Evolutionary conservation across 208 protist species (phyloP), one percentile per base, ranked within the genome.

Genomic region (Leishmania tarentolae): DNA sequence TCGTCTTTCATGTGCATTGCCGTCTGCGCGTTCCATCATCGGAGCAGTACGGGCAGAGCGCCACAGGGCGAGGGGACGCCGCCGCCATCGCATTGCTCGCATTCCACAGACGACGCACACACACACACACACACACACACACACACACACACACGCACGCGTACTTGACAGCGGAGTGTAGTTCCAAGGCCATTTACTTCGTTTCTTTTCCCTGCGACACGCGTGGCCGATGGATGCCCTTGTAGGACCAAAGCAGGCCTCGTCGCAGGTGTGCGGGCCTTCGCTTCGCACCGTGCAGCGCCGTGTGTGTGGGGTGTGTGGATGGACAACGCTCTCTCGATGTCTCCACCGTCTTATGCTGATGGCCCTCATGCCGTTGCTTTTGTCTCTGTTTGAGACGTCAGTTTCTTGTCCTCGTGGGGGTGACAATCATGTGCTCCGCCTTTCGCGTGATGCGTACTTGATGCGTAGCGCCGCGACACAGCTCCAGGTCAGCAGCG

Each of bases 341-440:
- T 3, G 5, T 44, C n/a, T 73, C 50, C 37, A 53, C 24, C 24
- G 3, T 21, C 46, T 52, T 1, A 40, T 73, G 69, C 28, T 53
- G 37, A 17, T 73, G 69, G 69, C 7, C 40, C 44, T 73, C 24
- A 37, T 72, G 66, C 6, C 8, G 69, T 44, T 73, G 8, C 9
- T 52, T 2, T 35, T 52, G 13, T 28, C 44, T 73, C 28, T 31
- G 6, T 31, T 44, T n/a, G 44, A 31, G 3, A 28, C 44, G 28
- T 53, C 44, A 66, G 9, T 71, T 59, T 71, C 53, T 79, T 44
- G 59, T 79, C 72, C 69, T 70, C 28, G 40, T 35, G 42, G 44
- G n/a, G 28, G 46, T 8, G 44, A 53, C 44, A 50, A 40, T 52
- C 42, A 15, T 52, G 44, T 3, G 44, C 69, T 9, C 4, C 50